Evolutionary conservation across 2,329 filamentous ascomycete species (phyloP).

Genomic region (Coleophoma crateriformis): DNA sequence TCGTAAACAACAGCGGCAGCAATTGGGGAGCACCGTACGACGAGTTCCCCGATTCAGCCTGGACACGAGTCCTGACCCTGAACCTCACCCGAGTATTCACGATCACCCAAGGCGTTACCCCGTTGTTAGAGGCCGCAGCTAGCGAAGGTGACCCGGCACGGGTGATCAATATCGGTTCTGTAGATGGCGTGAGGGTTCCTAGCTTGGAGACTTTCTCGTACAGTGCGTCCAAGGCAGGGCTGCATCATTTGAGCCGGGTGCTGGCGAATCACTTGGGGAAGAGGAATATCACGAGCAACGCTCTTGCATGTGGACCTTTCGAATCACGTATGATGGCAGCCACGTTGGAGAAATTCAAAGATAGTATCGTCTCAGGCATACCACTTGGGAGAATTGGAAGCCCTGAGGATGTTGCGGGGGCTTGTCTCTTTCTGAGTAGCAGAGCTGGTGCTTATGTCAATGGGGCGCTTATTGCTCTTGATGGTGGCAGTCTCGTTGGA

Average conservation of each 20-base stretch:
- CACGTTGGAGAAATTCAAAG: conserved; percentile 54
- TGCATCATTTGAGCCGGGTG: conserved; percentile 60
- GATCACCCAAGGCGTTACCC: conserved; percentile 55
- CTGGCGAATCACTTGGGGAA: conserved; percentile 57
- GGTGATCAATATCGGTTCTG: conserved; percentile 59
- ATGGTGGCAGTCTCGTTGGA: conserved; percentile 47
- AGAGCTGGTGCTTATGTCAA: conserved; percentile 62
- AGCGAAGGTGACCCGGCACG: conserved; percentile 40
- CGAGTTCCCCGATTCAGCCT: conserved; percentile 51
- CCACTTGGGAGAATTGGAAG: conserved; percentile 63
- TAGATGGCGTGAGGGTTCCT: conserved; percentile 58
- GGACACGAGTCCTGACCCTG: conserved; percentile 51
- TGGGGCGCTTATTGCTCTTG: conserved; percentile 57
- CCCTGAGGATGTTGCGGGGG: conserved; percentile 64
- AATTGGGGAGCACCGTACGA: conserved; percentile 59
- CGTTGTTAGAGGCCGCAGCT: conserved; percentile 50
- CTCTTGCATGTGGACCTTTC: conserved; percentile 67
- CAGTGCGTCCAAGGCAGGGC: conserved; percentile 55
- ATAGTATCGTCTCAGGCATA: conserved; percentile 50
- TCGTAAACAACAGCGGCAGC: conserved; percentile 62
- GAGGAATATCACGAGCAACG: conserved; percentile 57
- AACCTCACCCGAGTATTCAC: conserved; percentile 64
- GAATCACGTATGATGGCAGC: conserved; percentile 70
- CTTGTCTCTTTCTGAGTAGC: conserved; percentile 65
- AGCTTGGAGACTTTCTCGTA: conserved; percentile 55